Percentiles rank a stretch among this genome's conserved stretches.
Conservation (phyloP, 2,329 filamentous ascomycete species). For the Onygenales sp. region DNA sequence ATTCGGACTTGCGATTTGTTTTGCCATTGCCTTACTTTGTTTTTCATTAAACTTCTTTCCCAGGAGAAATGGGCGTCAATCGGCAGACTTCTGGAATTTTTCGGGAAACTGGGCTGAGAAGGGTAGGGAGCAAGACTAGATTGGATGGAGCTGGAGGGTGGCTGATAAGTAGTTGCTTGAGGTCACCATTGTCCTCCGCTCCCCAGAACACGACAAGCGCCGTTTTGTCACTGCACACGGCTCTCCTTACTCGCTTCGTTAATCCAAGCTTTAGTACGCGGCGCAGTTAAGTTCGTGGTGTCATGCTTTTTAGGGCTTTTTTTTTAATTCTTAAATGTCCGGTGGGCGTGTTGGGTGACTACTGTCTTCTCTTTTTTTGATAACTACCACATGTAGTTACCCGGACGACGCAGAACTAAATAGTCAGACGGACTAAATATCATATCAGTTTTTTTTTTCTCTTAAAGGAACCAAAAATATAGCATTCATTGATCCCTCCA, state of each 20-base stretch:
- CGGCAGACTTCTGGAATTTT: background rate
- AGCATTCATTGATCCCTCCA: no score
- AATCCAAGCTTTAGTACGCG: background rate
- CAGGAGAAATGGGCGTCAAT: background rate
- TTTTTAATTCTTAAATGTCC: background rate
- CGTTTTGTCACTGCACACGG: no score
- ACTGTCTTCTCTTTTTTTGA: no score
- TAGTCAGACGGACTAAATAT: no score
- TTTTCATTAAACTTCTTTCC: background rate
- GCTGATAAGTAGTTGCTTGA: no score
- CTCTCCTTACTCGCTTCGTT: no score
- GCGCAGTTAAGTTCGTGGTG: background rate
- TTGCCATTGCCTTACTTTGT: background rate
- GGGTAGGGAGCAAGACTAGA: background rate
- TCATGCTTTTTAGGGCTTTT: background rate
- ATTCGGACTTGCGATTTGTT: background rate
- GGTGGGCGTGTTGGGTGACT: background rate
- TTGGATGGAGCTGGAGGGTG: no score
- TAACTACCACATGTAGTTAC: no score
- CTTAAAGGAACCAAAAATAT: background rate
- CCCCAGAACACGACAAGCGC: no score
- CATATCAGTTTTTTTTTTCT: background rate
- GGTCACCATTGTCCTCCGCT: no score
- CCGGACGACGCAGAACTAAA: no score
- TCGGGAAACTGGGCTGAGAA: background rate